Evolutionary conservation across 305 asterid genomes (phyloP), one percentile per base, ranked within the genome.

Genomic region (Rubia balearica): DNA sequence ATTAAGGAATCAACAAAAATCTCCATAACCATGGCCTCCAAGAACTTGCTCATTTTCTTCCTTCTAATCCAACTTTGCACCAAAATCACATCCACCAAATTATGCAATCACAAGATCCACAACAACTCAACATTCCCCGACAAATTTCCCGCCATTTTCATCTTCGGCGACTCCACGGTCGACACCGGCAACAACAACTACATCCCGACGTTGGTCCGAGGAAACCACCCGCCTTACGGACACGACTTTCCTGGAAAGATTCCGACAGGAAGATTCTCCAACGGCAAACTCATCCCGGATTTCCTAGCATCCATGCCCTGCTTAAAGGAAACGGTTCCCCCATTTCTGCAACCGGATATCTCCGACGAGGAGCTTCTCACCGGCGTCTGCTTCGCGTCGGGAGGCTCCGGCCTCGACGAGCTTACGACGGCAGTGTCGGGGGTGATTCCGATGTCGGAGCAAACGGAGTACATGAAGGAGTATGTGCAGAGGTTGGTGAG

Each of bases 371-470:
- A 90, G n/a, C 70, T 90, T 4, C 60, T 79, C 13, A 82, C 90
- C 0, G 96, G 97, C 4, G 97, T 87, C 61, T 81, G 85, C 77
- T 89, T 88, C 38, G 96, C 96, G 0, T 90, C 97, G 24, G 96
- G 87, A 2, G 96, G 90, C 8, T 88, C 96, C 7, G 97, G 97
- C 8, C 82, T 61, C 6, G 95, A 91, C 41, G 91, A 86, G 72
- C 73, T 86, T 10, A 91, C 97, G 0, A 74, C 96, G 10, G 22
- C 74, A 30, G 6, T 80, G 5, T 75, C 90, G 9, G 72, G 41
- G 51, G 95, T 76, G n/a, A 88, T 89, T 68, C 80, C 91, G 6
- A 41, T 88, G 78, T 73, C 86, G 0, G 73, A 46, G 69, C 96
- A 91, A 72, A 24, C 65, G 0, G 78, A 45, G 13, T 76, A 79